Base-by-base conservation (phyloP, 129 eudicot species). In the Mikania micrantha region DNA sequence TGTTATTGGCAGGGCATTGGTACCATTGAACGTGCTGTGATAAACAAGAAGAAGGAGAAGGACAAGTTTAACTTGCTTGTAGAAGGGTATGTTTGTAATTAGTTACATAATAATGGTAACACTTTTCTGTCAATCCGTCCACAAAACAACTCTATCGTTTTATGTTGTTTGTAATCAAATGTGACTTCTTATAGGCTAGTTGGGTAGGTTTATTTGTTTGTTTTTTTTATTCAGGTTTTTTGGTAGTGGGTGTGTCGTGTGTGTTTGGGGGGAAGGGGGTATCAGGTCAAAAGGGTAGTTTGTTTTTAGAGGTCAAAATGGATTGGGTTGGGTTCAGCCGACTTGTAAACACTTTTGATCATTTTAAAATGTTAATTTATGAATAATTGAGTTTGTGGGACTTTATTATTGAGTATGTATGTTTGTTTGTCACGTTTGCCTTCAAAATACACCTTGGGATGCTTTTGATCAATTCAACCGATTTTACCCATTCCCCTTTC, bases 1-100 rank as follows among this genome's bases (percentile, higher is more conserved):
- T n/a, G n/a, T 54, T 63, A 20, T 32, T 77, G 77, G 9, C 87
- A 92, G 98, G 98, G 98, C n/a, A 88, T 88, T 60, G 76, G 77
- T 79, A 78, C 92, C n/a, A 74, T 93, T 65, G 95, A 89, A 74
- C 91, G 98, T 15, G 95, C 84, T 29, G 85, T 93, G 60, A 81
- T 88, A 69, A 84, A 77, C 74, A 82, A 81, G 35, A 74, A 66
- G 20, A 74, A 79, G 36, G 80, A 62, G 48, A 35, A 27, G 63
- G 83, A 76, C 64, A 71, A 72, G 66, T 80, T 80, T 34, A 70
- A 84, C 60, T 79, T 92, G 80, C 82, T 83, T 44, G 96, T 85
- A 19, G 98, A 93, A 73, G 98, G 98, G 96, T 92, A 67, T 78
- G 90, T 78, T 60, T 73, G 54, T 9, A 53, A 1, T 72, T 53